Percentiles rank a stretch among this genome's conserved stretches.
These are phyloP conservation scores for Colletotrichum falcatum DNA, from an alignment of 2,329 filamentous ascomycete genomes.

Conservation along the genomic window DNA sequence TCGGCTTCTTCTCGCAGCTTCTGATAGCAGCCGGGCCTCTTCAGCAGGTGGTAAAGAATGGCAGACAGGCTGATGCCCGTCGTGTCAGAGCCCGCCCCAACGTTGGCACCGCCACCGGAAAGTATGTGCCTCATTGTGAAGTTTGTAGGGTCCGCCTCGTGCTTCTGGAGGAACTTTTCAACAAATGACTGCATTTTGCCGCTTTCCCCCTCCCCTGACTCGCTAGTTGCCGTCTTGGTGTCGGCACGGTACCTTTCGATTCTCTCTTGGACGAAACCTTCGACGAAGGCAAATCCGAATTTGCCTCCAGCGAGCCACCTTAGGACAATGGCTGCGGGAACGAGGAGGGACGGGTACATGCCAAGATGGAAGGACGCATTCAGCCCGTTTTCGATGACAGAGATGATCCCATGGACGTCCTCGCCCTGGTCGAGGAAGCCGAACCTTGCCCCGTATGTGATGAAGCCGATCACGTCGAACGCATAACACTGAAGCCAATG, in stretches of 20 bases:
- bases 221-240: neutral
- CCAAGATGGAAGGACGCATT: conserved; percentile 44
- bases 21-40: conserved; percentile 45
- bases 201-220: neutral
- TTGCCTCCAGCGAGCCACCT: conserved; percentile 17
- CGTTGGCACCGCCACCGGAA: conserved; percentile 37
- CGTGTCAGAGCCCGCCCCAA: conserved; percentile 52
- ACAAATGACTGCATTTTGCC: conserved; percentile 2
- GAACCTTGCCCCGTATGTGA: conserved; percentile 54
- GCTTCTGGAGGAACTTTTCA: conserved; percentile 47
- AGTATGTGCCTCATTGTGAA: conserved; percentile 50
- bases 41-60: conserved; percentile 48
- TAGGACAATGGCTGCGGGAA: neutral
- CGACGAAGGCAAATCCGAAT: neutral
- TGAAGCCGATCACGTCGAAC: conserved; percentile 64
- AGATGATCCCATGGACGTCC: conserved; percentile 58
- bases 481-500: conserved; percentile 61
- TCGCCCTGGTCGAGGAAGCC: conserved; percentile 60
- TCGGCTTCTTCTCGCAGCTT: conserved; percentile 55
- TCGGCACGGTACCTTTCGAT: neutral
- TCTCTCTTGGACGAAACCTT: neutral
- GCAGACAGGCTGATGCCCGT: conserved; percentile 50
- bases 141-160: conserved; percentile 54
- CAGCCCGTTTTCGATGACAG: conserved; percentile 52
- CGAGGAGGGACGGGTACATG: conserved; percentile 35